A percentile compares a stretch with the other conserved stretches of the same genome.
Conservation (phyloP, 805 yeast species). For the Candida methanosorbosa region DNA sequence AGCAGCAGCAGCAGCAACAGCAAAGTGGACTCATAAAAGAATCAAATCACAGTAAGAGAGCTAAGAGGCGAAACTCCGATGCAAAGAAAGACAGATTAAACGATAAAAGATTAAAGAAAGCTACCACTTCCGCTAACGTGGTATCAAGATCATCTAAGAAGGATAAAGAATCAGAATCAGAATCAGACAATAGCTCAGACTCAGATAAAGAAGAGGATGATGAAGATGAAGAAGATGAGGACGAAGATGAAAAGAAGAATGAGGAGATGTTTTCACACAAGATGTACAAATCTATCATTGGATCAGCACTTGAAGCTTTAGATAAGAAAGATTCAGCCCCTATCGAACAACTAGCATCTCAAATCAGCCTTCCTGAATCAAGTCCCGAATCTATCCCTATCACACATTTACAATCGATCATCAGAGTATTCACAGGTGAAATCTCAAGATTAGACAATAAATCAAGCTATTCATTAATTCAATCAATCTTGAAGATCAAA, state of each 20-base stretch:
- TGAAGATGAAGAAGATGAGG: background rate
- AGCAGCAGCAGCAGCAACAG: no score
- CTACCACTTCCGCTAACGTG: background rate
- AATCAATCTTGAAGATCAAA: conserved; percentile 51
- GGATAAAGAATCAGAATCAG: background rate
- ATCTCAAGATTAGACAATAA: conserved; percentile 59
- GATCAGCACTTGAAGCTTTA: conserved; percentile 61
- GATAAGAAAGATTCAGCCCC: conserved; percentile 51
- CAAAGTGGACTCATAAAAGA: background rate
- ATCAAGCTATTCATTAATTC: conserved; percentile 42
- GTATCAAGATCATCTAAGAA: no score
- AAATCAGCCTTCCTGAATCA: conserved; percentile 43
- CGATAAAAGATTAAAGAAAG: background rate
- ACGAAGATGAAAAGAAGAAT: background rate
- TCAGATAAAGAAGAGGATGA: background rate
- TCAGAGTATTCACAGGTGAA: conserved; percentile 53
- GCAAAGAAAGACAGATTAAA: background rate
- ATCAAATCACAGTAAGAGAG: background rate
- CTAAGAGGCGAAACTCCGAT: background rate
- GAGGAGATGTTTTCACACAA: conserved; percentile 14
- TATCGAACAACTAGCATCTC: conserved; percentile 50
- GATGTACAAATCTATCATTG: conserved; percentile 33
- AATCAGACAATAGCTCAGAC: background rate
- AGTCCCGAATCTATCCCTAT: conserved; percentile 47
- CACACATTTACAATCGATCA: conserved; percentile 43